Percentiles rank a stretch among this genome's conserved stretches.
These are phyloP conservation scores for Colletotrichum eleusines DNA, from an alignment of 2,329 filamentous ascomycete species.

Conservation along the genomic window DNA sequence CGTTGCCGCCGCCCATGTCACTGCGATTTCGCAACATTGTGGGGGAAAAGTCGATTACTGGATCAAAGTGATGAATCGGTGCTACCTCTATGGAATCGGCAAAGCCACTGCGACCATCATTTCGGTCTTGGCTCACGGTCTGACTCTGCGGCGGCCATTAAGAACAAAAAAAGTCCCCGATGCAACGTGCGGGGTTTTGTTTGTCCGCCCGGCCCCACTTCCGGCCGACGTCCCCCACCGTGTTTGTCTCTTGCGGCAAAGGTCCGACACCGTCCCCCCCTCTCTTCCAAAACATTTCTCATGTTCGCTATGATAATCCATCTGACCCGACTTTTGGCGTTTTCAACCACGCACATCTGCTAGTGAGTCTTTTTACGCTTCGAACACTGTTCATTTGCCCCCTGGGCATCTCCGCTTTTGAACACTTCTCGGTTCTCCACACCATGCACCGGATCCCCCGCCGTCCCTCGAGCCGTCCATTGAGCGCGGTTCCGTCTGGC, in stretches of 20 bases:
- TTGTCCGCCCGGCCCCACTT: constrained; percentile 30
- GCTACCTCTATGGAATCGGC: not conserved
- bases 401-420: no score
- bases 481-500: constrained; percentile 18
- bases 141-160: constrained; percentile 13
- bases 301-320: no score
- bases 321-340: no score
- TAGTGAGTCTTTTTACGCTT: not conserved
- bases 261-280: no score
- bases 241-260: no score
- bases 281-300: not conserved
- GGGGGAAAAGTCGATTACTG: no score
- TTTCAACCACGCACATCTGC: no score
- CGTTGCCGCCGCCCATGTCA: constrained; percentile 3
- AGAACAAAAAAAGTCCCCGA: constrained; percentile 17
- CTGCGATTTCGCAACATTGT: constrained; percentile 23
- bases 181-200: constrained; percentile 6
- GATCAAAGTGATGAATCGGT: no score
- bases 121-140: constrained; percentile 20
- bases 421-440: not conserved
- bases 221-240: constrained; percentile 7
- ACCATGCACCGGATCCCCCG: constrained; percentile 30
- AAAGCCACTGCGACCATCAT: not conserved
- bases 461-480: constrained; percentile 23
- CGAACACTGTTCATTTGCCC: not conserved